phyloP scores from a whole-genome alignment of 257 asterid species.

The Rehmannia glutinosa region DNA sequence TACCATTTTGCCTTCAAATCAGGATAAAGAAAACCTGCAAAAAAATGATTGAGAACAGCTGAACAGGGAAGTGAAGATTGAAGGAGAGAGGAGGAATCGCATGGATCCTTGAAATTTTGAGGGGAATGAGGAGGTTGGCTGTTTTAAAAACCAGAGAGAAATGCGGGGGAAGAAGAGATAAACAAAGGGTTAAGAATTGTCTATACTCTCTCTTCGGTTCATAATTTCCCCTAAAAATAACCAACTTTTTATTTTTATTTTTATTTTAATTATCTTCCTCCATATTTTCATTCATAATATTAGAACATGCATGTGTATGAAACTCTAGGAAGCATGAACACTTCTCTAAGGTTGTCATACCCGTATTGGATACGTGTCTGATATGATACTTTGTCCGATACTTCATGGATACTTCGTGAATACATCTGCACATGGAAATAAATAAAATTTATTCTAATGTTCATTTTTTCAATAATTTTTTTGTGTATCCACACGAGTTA shows the following conservation, averaged over 20 bases:
- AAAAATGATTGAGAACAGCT: constrained; percentile 7
- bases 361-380: too few relatives aligned
- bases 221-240: constrained; percentile 28
- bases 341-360: too few relatives aligned
- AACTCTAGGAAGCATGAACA: too few relatives aligned
- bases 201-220: constrained; percentile 17
- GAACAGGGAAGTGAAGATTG: background rate
- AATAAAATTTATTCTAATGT: too few relatives aligned
- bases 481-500: too few relatives aligned
- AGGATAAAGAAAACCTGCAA: constrained; percentile 22
- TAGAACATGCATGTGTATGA: background rate
- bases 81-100: constrained; percentile 24
- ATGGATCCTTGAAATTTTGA: constrained; percentile 36
- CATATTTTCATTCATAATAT: background rate
- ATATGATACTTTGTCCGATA: too few relatives aligned
- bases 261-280: background rate
- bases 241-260: constrained; percentile 18
- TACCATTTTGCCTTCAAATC: constrained; percentile 46
- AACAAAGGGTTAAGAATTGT: constrained; percentile 40
- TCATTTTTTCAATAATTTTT: too few relatives aligned
- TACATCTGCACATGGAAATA: too few relatives aligned
- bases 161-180: constrained; percentile 30
- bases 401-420: too few relatives aligned
- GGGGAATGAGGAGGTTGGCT: constrained; percentile 7
- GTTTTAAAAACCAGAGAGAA: constrained; percentile 33